A percentile compares a stretch with the other conserved stretches of the same genome.
phyloP scores from a whole-genome alignment of 1,139 yeast genomes.

The Wickerhamomyces sp. region DNA sequence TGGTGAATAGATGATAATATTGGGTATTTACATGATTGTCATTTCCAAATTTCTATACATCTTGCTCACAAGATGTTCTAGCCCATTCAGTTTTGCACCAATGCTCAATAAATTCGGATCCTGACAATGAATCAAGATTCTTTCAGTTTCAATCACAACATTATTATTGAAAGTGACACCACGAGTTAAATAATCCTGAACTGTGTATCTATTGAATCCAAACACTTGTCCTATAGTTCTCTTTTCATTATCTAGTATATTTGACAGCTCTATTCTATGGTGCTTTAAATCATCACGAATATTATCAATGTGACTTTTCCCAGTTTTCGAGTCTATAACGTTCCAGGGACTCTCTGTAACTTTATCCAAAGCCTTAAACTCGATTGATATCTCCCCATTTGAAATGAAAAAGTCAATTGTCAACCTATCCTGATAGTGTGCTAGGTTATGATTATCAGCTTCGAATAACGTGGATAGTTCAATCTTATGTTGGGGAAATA shows the following conservation, averaged over 20 bases:
- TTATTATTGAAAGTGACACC: slow-evolving; percentile 34
- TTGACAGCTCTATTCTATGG: slow-evolving; percentile 13
- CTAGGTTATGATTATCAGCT: slow-evolving; percentile 8
- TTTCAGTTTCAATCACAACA: slow-evolving; percentile 37
- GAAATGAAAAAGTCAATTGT: slow-evolving; percentile 18
- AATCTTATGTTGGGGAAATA: slow-evolving; percentile 19
- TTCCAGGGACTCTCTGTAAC: slow-evolving; percentile 32
- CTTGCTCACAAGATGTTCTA: slow-evolving; percentile 30
- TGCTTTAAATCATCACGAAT: slow-evolving; percentile 24
- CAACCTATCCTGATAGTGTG: slow-evolving; percentile 15
- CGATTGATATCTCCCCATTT: slow-evolving; percentile 21
- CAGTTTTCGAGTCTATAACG: slow-evolving; percentile 24
- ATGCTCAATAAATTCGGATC: slow-evolving; percentile 42
- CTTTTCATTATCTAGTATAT: slow-evolving; percentile 14
- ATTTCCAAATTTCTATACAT: slow-evolving; percentile 29
- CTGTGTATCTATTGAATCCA: slow-evolving; percentile 17
- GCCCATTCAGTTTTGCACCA: slow-evolving; percentile 34
- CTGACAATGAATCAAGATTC: slow-evolving; percentile 35
- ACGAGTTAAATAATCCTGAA: slow-evolving; percentile 29
- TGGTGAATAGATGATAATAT: slow-evolving; percentile 8
- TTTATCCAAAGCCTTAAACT: slow-evolving; percentile 19
- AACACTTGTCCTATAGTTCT: slow-evolving; percentile 14
- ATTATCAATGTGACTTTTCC: slow-evolving; percentile 25
- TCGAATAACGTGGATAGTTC: slow-evolving; percentile 11
- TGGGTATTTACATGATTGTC: slow-evolving; percentile 10